phyloP scores from a whole-genome alignment of 345 rosid species.

The Pistacia atlantica region DNA sequence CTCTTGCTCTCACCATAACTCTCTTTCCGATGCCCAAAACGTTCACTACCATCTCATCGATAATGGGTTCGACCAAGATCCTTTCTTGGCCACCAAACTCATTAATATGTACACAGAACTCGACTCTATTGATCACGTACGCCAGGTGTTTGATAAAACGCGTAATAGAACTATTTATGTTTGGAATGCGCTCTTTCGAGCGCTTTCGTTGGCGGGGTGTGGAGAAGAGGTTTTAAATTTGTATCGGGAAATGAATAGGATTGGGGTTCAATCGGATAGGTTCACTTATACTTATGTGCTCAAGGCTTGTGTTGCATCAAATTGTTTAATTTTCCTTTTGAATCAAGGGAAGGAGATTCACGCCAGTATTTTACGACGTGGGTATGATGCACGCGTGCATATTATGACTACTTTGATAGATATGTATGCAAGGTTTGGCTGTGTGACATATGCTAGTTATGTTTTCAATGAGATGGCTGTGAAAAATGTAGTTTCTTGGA shows the following conservation, averaged over 20 bases:
- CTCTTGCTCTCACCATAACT: conserved; percentile 57
- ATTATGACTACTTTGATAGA: conserved; percentile 87
- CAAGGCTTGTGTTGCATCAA: conserved; percentile 80
- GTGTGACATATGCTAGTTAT: conserved; percentile 50
- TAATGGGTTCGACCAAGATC: conserved; percentile 86
- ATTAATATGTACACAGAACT: conserved; percentile 63
- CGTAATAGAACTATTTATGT: conserved; percentile 74
- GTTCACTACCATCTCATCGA: conserved; percentile 65
- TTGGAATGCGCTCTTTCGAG: conserved; percentile 84
- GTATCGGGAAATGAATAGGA: conserved; percentile 65
- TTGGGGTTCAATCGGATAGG: conserved; percentile 64
- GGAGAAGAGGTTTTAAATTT: conserved; percentile 76
- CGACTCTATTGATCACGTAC: conserved; percentile 58
- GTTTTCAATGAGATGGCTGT: conserved; percentile 63
- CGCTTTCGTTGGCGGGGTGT: conserved; percentile 68
- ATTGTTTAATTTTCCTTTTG: conserved; percentile 36
- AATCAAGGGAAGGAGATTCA: conserved; percentile 83
- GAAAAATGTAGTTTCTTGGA: conserved; percentile 87
- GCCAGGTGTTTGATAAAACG: conserved; percentile 82
- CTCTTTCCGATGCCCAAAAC: conserved; percentile 54
- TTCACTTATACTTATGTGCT: conserved; percentile 84
- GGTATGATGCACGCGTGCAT: conserved; percentile 63
- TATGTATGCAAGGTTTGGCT: conserved; percentile 83
- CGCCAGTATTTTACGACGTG: conserved; percentile 61
- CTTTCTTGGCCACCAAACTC: conserved; percentile 92